Evolutionary conservation across 352 stramenopile genomes (phyloP), one percentile per base, ranked within the genome.

Genomic region (Globisporangium camurandrum): DNA sequence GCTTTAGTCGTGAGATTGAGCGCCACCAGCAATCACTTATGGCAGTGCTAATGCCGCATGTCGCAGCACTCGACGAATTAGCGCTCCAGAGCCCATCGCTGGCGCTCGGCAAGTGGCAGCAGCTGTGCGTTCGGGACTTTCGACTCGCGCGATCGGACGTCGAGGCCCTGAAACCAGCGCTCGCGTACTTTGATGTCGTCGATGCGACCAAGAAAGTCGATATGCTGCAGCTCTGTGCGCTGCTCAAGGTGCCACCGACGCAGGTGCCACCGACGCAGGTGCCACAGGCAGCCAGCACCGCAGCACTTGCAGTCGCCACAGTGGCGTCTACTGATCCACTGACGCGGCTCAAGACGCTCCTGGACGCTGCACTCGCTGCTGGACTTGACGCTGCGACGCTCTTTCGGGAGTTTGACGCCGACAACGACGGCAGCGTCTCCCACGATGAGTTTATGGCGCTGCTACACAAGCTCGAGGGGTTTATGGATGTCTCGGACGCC

Each of bases 341-440:
- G 4, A 44, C 7, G 20, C 27, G 52, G n/a, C 46, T 72, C 8
- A 55, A 51, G 12, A 51, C 58, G 2, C 59, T 78, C 10, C 27
- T 86, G 16, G 9, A 34, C 1, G 69, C 73, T 22, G 73, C 72
- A 9, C 65, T 67, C 27, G 49, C 52, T 1, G 53, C 77, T 56
- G 75, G 75, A 1, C 56, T 82, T 16, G 60, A 84, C 34, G n/a
- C 81, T 2, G 50, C 59, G 14, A 57, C 56, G 33, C 75, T 71
- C 23, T 87, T 87, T 61, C 39, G 42, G 1, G 78, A 93, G 49
- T 93, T 93, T 57, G 81, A 93, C 54, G 64, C 63, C 0, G 61
- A 93, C 50, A 57, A 61, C 2, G 76, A 77, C 17, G 75, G 78
- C 1, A 54, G 75, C 44, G 65, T 93, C 28, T 81, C 76, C 0